Evolutionary conservation across 2,329 filamentous ascomycete genomes (phyloP).

Genomic region (Microdochium paspali): DNA sequence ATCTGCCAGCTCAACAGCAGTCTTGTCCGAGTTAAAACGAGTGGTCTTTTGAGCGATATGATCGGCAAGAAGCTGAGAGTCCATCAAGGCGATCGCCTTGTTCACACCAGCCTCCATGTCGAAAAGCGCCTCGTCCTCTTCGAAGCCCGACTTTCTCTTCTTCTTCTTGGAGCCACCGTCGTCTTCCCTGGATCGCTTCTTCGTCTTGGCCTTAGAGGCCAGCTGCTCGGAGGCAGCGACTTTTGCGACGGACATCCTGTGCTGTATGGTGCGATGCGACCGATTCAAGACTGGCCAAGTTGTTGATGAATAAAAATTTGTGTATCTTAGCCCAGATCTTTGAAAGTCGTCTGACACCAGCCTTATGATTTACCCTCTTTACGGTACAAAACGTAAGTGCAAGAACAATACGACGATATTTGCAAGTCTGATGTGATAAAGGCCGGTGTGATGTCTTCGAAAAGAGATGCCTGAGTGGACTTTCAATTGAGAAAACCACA

Average conservation of each 20-base stretch:
- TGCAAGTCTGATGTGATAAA: neutral
- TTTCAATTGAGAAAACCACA: constrained; percentile 2
- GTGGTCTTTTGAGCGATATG: constrained; percentile 72
- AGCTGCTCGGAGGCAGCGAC: constrained; percentile 8
- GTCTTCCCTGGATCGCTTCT: constrained; percentile 47
- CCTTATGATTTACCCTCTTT: no score
- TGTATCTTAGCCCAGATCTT: no score
- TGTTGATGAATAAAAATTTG: no score
- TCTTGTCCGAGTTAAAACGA: constrained; percentile 72
- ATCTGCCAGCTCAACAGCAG: constrained; percentile 75
- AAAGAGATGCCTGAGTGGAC: no score
- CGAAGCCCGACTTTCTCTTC: constrained; percentile 46
- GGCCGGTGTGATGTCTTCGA: neutral
- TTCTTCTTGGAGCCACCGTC: constrained; percentile 34
- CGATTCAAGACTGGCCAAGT: neutral
- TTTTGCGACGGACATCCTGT: constrained; percentile 11
- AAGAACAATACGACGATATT: no score
- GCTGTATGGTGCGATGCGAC: neutral
- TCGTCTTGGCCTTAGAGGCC: constrained; percentile 23
- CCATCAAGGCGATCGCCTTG: constrained; percentile 71
- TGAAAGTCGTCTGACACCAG: no score
- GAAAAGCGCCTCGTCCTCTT: constrained; percentile 44
- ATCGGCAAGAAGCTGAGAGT: constrained; percentile 74
- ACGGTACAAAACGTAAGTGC: no score
- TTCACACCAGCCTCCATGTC: constrained; percentile 70